Conservation (phyloP, 257 asterid species). For the Leonotis leonurus region DNA sequence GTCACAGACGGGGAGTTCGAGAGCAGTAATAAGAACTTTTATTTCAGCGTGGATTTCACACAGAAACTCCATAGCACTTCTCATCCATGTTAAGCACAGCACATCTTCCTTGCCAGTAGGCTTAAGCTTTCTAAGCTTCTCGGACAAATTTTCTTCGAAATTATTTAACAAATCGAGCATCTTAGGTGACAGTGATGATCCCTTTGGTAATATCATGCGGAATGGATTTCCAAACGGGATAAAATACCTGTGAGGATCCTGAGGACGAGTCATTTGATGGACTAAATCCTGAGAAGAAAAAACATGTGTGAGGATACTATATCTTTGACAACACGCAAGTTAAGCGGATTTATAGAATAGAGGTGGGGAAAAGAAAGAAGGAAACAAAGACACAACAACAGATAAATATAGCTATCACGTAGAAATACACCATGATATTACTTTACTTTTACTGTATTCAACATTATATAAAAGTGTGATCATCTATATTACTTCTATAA, state of each 20-base stretch:
- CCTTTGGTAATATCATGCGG: constrained; percentile 58
- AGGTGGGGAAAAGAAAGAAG: not conserved
- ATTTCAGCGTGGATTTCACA: constrained; percentile 68
- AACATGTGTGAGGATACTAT: not conserved
- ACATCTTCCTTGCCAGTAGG: constrained; percentile 53
- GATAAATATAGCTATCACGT: not conserved
- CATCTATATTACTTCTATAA: not conserved
- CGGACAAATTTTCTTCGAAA: constrained; percentile 61
- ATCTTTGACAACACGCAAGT: not conserved
- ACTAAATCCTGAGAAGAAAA: constrained; percentile 32
- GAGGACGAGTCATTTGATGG: constrained; percentile 52
- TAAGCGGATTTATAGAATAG: not conserved
- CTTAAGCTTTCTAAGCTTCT: constrained; percentile 51
- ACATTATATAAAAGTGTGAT: not conserved
- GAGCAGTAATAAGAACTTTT: constrained; percentile 58
- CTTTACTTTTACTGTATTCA: not conserved
- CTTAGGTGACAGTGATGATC: constrained; percentile 49
- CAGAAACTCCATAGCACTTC: constrained; percentile 47
- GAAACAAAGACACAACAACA: not conserved
- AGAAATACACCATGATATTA: not conserved
- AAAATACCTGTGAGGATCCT: constrained; percentile 50
- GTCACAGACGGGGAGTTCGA: constrained; percentile 66
- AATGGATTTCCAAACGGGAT: constrained; percentile 78
- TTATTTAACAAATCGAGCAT: constrained; percentile 49
- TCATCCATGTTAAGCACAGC: constrained; percentile 71